A percentile compares a stretch with the other conserved stretches of the same genome.
Evolutionary conservation across 805 yeast genomes (phyloP).

Genomic region (Saccharomycopsis olivae): DNA sequence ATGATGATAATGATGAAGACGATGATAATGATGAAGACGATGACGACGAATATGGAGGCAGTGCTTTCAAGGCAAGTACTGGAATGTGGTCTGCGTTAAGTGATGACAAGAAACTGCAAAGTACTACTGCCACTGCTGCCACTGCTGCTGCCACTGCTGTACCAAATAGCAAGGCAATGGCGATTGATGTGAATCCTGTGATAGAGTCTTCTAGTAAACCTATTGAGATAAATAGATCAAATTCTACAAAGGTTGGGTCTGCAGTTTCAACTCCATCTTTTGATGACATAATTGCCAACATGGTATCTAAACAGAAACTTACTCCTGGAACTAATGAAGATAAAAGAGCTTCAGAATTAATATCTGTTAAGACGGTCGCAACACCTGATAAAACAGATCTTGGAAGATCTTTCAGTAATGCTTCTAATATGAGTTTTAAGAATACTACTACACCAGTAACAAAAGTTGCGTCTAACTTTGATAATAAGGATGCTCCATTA

Average conservation of each 20-base stretch:
- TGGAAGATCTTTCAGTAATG: background rate
- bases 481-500: background rate
- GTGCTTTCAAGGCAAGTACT: background rate
- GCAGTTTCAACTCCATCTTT: background rate
- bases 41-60: background rate
- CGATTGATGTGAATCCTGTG: no score
- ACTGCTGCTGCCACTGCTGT: no score
- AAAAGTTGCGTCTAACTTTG: background rate
- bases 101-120: no score
- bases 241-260: no score
- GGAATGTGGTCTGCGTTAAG: background rate
- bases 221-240: no score
- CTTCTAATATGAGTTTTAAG: background rate
- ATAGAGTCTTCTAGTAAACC: no score
- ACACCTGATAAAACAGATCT: no score
- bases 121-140: no score
- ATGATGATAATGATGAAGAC: slow-evolving; percentile 9
- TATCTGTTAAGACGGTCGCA: background rate
- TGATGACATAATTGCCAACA: background rate
- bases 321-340: background rate
- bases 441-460: slow-evolving; percentile 1
- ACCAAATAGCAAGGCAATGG: no score
- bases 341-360: slow-evolving; percentile 3
- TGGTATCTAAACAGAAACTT: background rate
- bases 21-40: slow-evolving; percentile 1